Conservation (phyloP, 441 rosid genomes). For the Populus tomentosa region DNA sequence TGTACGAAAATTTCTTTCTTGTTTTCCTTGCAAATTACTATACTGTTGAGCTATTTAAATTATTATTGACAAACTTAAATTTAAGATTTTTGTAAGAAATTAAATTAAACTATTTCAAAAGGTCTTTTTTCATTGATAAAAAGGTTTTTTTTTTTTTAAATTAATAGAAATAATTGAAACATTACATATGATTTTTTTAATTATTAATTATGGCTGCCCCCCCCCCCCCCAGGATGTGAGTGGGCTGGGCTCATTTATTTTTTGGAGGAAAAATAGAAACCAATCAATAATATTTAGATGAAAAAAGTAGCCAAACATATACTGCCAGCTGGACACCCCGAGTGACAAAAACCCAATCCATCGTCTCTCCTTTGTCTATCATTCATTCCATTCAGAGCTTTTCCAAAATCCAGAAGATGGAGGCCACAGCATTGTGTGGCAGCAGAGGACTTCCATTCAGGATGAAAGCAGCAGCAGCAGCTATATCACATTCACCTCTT, state of each 20-base stretch:
- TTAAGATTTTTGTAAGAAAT: no score
- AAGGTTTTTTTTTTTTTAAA: no score
- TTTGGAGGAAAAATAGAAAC: not conserved
- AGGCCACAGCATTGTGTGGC: slow-evolving; percentile 10
- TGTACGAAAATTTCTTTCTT: not conserved
- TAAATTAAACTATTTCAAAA: no score
- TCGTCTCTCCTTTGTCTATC: not conserved
- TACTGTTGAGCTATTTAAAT: no score
- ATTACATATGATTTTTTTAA: no score
- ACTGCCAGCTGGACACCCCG: slow-evolving; percentile 19
- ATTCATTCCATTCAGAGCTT: not conserved
- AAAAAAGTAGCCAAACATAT: not conserved
- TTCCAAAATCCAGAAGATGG: slow-evolving; percentile 11
- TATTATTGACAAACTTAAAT: no score
- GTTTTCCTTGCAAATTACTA: no score
- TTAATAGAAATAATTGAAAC: no score
- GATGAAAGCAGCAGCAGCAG: slow-evolving; percentile 1
- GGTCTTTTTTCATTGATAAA: no score
- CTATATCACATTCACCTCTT: slow-evolving; percentile 2
- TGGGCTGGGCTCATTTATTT: no score
- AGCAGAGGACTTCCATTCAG: slow-evolving; percentile 9
- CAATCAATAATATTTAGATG: not conserved
- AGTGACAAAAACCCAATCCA: slow-evolving; percentile 2
- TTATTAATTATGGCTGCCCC: no score
- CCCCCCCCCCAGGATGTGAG: no score